Conservation (phyloP, 73 alveolate species). For the Paramecium biaurelia region DNA sequence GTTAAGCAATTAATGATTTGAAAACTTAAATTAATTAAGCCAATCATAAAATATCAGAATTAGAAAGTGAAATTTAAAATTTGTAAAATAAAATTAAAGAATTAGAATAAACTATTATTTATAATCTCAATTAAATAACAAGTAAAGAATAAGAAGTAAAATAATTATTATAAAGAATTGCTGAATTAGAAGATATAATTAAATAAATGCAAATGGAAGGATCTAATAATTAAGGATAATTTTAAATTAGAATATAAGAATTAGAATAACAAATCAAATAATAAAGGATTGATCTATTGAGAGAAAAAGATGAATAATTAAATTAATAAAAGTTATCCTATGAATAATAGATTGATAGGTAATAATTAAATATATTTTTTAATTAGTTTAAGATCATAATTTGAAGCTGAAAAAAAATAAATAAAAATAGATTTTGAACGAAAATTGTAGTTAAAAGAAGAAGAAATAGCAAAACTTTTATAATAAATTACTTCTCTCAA, state of each 20-base stretch:
- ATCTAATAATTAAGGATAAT: neutral
- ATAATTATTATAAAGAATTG: neutral
- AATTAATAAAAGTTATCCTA: neutral
- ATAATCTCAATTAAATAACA: neutral
- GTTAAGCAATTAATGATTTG: conserved; percentile 39
- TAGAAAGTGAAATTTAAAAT: neutral
- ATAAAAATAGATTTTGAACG: neutral
- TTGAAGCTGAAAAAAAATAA: neutral
- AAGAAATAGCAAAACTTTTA: neutral
- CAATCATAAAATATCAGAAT: neutral
- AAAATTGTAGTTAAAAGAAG: neutral
- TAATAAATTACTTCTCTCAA: neutral
- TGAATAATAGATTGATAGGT: conserved; percentile 27
- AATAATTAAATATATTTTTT: neutral
- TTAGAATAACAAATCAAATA: conserved; percentile 47
- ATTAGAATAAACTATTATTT: neutral
- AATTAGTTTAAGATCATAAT: neutral
- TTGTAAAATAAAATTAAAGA: neutral
- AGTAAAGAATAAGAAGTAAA: neutral
- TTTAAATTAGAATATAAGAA: conserved; percentile 41
- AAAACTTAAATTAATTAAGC: conserved; percentile 15
- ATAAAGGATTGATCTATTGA: neutral
- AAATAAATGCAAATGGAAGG: conserved; percentile 2
- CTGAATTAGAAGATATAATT: conserved; percentile 30
- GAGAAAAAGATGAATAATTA: neutral